Base-by-base conservation (phyloP, 176 grass and related monocot species). In the Rhynchospora breviuscula region DNA sequence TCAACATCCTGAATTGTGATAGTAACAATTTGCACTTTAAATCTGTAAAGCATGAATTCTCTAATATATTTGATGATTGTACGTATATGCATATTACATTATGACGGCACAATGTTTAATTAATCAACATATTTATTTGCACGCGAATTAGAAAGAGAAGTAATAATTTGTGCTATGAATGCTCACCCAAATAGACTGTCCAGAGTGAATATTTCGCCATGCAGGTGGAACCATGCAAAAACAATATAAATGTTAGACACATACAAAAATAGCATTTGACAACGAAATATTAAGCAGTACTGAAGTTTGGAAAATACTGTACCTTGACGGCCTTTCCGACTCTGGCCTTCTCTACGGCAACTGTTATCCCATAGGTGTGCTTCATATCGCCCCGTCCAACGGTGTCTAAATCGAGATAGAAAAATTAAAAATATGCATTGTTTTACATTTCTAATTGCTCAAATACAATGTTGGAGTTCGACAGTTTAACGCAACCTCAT, bases 351-450 rank as follows among this genome's bases (percentile, higher is more conserved):
- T 79, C 92, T 85, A 85, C 92, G 95, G 86, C 95, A 98, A 88
- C 92, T 94, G 52, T 98, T 98, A 83, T 98, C 95, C 95, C 95
- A 98, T n/a, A 98, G 89, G 84, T 98, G 95, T n/a, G 95, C 95
- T 89, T 98, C 95, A 12, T 98, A 98, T 52, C 95, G 86, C 47
- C 95, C 95, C 5, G 95, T 98, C 95, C 95, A 98, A 77, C 95
- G 79, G 68, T 98, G 95, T 81, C 95, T 40, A 40, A 40, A 40
- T 40, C 35, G 35, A 40, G 35, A 40, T 40, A 40, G 4, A 5
- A 40, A 40, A 40, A 29, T 29, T 29, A 40, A n/a, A n/a, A n/a
- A 40, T 40, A 31, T 31, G 73, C 49, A 77, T 77, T 52, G 2
- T 54, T 56, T 17, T 18, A 78, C 12, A 78, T 57, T 57, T 23